Conservation (phyloP, 1,284 basidiomycete genomes). For the Somion occarium region DNA sequence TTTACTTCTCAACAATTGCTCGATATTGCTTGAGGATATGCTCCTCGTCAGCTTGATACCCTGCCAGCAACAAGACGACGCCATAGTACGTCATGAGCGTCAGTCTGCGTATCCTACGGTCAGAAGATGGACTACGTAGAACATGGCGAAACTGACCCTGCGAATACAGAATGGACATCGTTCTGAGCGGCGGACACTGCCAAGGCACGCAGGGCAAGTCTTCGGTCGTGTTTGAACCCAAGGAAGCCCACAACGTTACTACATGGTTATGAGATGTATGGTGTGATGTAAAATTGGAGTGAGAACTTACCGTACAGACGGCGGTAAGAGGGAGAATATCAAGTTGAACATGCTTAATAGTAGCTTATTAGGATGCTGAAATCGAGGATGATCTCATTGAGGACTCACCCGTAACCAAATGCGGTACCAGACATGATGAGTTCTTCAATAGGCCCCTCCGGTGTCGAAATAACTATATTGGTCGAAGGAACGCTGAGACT, state of each 20-base stretch:
- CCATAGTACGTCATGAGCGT: constrained; percentile 76
- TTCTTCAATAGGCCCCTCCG: constrained; percentile 61
- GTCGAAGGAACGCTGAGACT: constrained; percentile 17
- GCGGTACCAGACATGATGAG: constrained; percentile 68
- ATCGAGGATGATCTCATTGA: constrained; percentile 20
- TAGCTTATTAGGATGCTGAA: background rate
- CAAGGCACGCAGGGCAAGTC: constrained; percentile 61
- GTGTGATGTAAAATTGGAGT: background rate
- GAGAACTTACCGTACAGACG: constrained; percentile 54
- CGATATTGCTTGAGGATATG: constrained; percentile 59
- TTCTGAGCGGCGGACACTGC: constrained; percentile 58
- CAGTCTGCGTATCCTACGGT: constrained; percentile 49
- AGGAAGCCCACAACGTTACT: constrained; percentile 69
- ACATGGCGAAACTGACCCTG: constrained; percentile 43
- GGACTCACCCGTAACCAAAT: constrained; percentile 42
- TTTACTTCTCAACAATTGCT: constrained; percentile 54
- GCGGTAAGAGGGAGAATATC: constrained; percentile 69
- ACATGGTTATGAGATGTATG: constrained; percentile 5
- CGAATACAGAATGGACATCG: constrained; percentile 71
- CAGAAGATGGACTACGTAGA: no score
- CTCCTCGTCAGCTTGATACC: constrained; percentile 69
- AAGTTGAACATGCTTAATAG: constrained; percentile 72
- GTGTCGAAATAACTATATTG: constrained; percentile 14
- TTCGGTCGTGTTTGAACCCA: constrained; percentile 68
- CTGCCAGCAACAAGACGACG: constrained; percentile 60